Evolutionary conservation across 768 basidiomycete genomes (phyloP).

Genomic region (Butyriboletus loyo): DNA sequence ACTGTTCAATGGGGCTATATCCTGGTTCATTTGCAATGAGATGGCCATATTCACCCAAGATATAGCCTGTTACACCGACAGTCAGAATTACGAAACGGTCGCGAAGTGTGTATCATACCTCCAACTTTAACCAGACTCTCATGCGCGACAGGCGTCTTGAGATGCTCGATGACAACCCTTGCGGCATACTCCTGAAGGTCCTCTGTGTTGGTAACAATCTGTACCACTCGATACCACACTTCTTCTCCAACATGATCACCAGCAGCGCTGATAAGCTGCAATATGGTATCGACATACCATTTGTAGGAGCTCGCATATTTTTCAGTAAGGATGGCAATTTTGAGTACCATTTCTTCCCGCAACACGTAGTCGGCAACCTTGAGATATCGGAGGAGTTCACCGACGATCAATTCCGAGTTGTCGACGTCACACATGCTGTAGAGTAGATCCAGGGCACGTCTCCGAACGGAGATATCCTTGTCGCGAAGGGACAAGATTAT

Average conservation of each 20-base stretch:
- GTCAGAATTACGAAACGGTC: slow-evolving; percentile 9
- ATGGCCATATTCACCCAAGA: slow-evolving; percentile 97
- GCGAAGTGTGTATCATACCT: slow-evolving; percentile 46
- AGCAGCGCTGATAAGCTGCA: slow-evolving; percentile 93
- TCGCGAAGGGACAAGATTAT: slow-evolving; percentile 94
- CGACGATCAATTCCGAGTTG: slow-evolving; percentile 94
- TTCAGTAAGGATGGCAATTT: slow-evolving; percentile 98
- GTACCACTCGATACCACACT: slow-evolving; percentile 99
- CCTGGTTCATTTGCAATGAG: slow-evolving; percentile 93
- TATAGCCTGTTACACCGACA: slow-evolving; percentile 64
- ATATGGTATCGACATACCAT: slow-evolving; percentile 98
- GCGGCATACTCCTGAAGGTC: slow-evolving; percentile 97
- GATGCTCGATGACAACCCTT: slow-evolving; percentile 84
- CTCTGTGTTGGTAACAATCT: slow-evolving; percentile 98
- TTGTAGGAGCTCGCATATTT: slow-evolving; percentile 97
- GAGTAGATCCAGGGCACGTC: slow-evolving; percentile 90
- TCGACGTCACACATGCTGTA: slow-evolving; percentile 99
- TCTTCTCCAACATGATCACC: slow-evolving; percentile 99
- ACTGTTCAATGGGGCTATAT: slow-evolving; percentile 92
- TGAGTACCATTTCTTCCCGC: slow-evolving; percentile 97
- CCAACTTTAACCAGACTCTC: slow-evolving; percentile 96
- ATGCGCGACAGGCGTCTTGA: slow-evolving; percentile 81
- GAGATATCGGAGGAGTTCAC: slow-evolving; percentile 90
- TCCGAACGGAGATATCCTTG: slow-evolving; percentile 94
- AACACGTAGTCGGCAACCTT: slow-evolving; percentile 95